phyloP scores from a whole-genome alignment of 495 filamentous ascomycete species.

The Xylaria cubensis region DNA sequence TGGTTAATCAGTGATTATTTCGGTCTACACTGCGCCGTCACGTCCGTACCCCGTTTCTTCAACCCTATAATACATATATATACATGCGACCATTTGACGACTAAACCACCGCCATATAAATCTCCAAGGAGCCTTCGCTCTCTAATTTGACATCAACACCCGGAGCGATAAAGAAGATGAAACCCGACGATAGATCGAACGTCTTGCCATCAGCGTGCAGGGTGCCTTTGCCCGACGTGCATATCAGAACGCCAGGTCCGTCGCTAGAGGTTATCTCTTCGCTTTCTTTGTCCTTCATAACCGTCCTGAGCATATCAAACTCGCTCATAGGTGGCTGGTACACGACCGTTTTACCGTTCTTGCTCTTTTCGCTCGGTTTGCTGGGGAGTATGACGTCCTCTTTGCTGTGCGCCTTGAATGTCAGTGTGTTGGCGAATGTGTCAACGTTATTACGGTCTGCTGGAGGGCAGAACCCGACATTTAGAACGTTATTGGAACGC shows the following conservation, averaged over 20 bases:
- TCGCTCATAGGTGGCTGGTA: constrained; percentile 76
- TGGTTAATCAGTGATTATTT: too few species aligned
- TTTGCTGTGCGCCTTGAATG: constrained; percentile 64
- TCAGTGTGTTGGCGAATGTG: constrained; percentile 65
- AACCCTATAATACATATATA: background rate
- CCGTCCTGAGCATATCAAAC: constrained; percentile 71
- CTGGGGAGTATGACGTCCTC: constrained; percentile 60
- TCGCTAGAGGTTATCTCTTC: constrained; percentile 63
- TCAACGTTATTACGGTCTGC: constrained; percentile 68
- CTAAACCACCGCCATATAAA: constrained; percentile 56
- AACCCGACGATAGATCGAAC: constrained; percentile 66
- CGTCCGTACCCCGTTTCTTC: too few species aligned
- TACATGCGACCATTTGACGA: background rate
- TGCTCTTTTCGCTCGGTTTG: constrained; percentile 58
- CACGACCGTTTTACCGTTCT: constrained; percentile 62
- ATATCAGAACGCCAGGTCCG: constrained; percentile 71
- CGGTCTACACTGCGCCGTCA: too few species aligned
- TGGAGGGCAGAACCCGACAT: constrained; percentile 74
- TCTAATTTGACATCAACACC: constrained; percentile 60
- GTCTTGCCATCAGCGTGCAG: constrained; percentile 62
- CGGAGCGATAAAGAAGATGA: constrained; percentile 72
- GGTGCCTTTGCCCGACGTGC: constrained; percentile 65
- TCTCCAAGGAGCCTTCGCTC: constrained; percentile 57
- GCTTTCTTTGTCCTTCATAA: constrained; percentile 60
- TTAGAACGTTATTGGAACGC: constrained; percentile 79